phyloP scores from a whole-genome alignment of 1,284 basidiomycete species.

The Sporisorium scitamineum region DNA sequence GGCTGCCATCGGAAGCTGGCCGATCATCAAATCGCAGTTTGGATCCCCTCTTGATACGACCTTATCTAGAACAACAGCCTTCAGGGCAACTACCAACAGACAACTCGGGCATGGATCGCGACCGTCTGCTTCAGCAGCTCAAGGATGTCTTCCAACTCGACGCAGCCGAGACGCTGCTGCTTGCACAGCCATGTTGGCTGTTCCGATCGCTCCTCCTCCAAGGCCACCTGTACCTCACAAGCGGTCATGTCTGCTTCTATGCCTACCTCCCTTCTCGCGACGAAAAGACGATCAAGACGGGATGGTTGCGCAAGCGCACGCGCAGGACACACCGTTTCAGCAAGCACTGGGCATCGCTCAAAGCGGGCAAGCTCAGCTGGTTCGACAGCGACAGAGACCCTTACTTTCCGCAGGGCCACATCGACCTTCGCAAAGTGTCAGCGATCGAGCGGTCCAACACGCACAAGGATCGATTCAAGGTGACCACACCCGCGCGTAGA shows the following conservation, averaged over 20 bases:
- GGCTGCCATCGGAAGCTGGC: slow-evolving; percentile 6
- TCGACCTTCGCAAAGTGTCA: slow-evolving; percentile 90
- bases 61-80: slow-evolving; percentile 15
- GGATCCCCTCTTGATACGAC: slow-evolving; percentile 33
- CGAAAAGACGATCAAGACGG: slow-evolving; percentile 46
- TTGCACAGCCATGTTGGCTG: slow-evolving; percentile 57
- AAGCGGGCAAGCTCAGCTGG: slow-evolving; percentile 59
- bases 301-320: slow-evolving; percentile 50
- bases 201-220: slow-evolving; percentile 77
- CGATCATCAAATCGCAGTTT: background rate
- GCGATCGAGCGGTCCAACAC: slow-evolving; percentile 83
- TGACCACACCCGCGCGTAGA: slow-evolving; percentile 63
- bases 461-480: slow-evolving; percentile 70
- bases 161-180: slow-evolving; percentile 35
- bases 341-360: slow-evolving; percentile 58
- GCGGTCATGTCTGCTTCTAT: slow-evolving; percentile 92
- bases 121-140: slow-evolving; percentile 45
- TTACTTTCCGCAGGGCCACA: slow-evolving; percentile 94
- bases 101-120: slow-evolving; percentile 4
- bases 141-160: slow-evolving; percentile 46
- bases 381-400: slow-evolving; percentile 77
- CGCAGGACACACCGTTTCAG: slow-evolving; percentile 58
- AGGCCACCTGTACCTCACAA: slow-evolving; percentile 95
- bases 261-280: slow-evolving; percentile 78
- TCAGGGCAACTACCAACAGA: background rate